A percentile compares a stretch with the other conserved stretches of the same genome.
phyloP scores from a whole-genome alignment of 176 grass and related monocot species.

The Oryza meridionalis region DNA sequence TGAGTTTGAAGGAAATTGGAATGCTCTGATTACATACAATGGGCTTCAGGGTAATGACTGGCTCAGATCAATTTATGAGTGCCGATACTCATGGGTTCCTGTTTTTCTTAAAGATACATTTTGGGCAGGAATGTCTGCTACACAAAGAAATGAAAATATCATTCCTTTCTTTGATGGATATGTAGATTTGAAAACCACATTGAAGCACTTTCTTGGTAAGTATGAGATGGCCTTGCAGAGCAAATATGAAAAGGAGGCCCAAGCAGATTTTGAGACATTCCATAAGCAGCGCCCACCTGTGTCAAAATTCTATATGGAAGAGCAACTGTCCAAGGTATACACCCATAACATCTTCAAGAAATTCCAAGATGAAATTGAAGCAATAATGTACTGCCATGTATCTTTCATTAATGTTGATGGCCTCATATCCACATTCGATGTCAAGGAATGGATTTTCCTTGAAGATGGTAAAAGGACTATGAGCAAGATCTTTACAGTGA shows the following conservation, averaged over 20 bases:
- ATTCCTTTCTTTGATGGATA: constrained; percentile 90
- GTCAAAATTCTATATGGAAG: constrained; percentile 98
- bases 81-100: constrained; percentile 77
- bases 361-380: constrained; percentile 98
- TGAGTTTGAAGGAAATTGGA: constrained; percentile 91
- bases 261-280: constrained; percentile 98
- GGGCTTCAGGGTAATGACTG: constrained; percentile 84
- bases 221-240: constrained; percentile 85
- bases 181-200: constrained; percentile 81
- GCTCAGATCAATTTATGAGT: constrained; percentile 87
- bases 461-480: constrained; percentile 87
- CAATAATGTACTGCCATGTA: constrained; percentile 98
- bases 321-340: constrained; percentile 94
- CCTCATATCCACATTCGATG: constrained; percentile 70
- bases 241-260: constrained; percentile 91
- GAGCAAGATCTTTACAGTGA: constrained; percentile 82
- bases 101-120: constrained; percentile 87
- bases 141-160: constrained; percentile 70
- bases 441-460: constrained; percentile 93
- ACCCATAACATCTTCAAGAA: constrained; percentile 97
- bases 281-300: constrained; percentile 88
- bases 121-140: constrained; percentile 95
- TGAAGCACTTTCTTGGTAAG: constrained; percentile 92
- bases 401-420: constrained; percentile 58
- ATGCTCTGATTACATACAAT: constrained; percentile 62